Evolutionary conservation across 441 rosid species (phyloP).

Genomic region (Populus hybrid): DNA sequence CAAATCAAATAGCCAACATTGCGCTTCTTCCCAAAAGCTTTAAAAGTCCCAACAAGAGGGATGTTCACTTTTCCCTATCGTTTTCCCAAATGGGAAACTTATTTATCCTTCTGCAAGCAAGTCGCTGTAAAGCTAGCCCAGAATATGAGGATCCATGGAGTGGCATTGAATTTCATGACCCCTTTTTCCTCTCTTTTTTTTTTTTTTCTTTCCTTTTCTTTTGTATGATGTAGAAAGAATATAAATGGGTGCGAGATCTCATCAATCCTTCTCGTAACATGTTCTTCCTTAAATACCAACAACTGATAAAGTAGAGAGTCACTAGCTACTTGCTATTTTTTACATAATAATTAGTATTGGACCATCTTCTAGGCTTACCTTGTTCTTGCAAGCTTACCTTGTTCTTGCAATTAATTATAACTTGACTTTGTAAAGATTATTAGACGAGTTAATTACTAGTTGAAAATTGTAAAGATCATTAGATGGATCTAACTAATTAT

Average conservation of each 20-base stretch:
- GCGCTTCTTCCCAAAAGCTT: background rate
- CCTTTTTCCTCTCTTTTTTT: background rate
- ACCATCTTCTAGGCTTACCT: background rate
- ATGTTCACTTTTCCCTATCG: constrained; percentile 23
- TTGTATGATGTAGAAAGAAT: background rate
- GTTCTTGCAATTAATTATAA: background rate
- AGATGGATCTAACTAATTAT: too few relatives aligned
- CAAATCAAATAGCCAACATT: background rate
- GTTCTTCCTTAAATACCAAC: constrained; percentile 14
- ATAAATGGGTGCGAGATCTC: background rate
- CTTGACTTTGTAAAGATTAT: too few relatives aligned
- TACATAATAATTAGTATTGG: background rate
- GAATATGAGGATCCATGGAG: constrained; percentile 21
- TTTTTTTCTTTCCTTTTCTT: background rate
- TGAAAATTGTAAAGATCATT: too few relatives aligned
- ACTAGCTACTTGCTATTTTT: too few relatives aligned
- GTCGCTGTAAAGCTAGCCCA: constrained; percentile 5
- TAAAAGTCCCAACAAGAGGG: constrained; percentile 21
- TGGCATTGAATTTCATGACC: constrained; percentile 24
- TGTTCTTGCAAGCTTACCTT: too few relatives aligned
- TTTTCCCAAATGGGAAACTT: constrained; percentile 18
- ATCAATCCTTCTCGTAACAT: constrained; percentile 28
- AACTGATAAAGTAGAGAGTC: background rate
- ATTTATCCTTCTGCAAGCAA: background rate
- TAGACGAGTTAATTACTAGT: too few relatives aligned